Percentiles rank a stretch among this genome's conserved stretches.
These are phyloP conservation scores for Paragyromitra xinjiangensis DNA, from an alignment of 495 filamentous ascomycete genomes.

Conservation along the genomic window DNA sequence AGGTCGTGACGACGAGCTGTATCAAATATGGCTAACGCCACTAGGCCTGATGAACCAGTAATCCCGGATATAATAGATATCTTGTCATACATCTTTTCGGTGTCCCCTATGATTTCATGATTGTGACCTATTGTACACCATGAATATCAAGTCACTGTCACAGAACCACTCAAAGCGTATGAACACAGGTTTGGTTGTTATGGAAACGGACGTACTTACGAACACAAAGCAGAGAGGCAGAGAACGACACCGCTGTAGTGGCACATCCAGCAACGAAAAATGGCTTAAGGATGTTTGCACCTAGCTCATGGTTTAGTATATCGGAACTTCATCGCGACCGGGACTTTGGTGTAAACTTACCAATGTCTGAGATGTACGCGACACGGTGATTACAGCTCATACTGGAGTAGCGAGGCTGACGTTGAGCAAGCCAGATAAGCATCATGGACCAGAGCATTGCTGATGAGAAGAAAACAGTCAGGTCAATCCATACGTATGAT, in stretches of 20 bases:
- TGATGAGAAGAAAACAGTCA: slow-evolving; percentile 58
- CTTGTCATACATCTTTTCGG: slow-evolving; percentile 74
- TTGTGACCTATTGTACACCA: slow-evolving; percentile 26
- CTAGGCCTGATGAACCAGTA: slow-evolving; percentile 78
- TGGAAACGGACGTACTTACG: slow-evolving; percentile 63
- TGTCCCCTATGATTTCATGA: slow-evolving; percentile 41
- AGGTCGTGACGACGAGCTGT: slow-evolving; percentile 69
- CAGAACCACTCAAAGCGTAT: background rate
- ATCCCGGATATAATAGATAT: slow-evolving; percentile 78
- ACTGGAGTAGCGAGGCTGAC: slow-evolving; percentile 69
- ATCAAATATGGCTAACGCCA: slow-evolving; percentile 86
- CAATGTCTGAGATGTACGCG: slow-evolving; percentile 87
- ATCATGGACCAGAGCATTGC: slow-evolving; percentile 76
- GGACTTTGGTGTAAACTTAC: slow-evolving; percentile 57
- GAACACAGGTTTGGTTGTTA: slow-evolving; percentile 64
- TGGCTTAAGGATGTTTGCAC: slow-evolving; percentile 74
- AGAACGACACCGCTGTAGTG: slow-evolving; percentile 84
- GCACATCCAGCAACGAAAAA: slow-evolving; percentile 84
- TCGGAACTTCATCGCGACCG: background rate
- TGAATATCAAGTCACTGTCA: background rate
- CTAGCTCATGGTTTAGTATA: background rate
- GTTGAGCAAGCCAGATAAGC: slow-evolving; percentile 71
- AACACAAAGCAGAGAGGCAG: slow-evolving; percentile 80
- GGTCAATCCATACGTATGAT: background rate
- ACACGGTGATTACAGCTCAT: slow-evolving; percentile 73